Evolutionary conservation across 1,284 basidiomycete genomes (phyloP).

Genomic region (Microbotryum saponariae): DNA sequence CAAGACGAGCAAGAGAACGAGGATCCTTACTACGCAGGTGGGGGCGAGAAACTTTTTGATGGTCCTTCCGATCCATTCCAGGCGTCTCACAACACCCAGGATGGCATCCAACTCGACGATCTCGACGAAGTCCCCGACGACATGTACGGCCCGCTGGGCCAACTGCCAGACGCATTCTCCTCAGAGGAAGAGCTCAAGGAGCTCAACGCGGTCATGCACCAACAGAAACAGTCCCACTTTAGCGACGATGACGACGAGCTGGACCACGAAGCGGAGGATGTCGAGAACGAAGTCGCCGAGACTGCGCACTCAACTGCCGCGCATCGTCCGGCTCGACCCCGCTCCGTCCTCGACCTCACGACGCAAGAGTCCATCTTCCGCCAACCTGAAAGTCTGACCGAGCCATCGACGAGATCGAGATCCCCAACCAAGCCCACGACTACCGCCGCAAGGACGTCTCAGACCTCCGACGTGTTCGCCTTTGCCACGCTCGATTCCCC

Average conservation of each 20-base stretch:
- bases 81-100: not conserved
- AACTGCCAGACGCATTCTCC: not conserved
- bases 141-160: conserved; percentile 1
- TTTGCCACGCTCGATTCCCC: conserved; percentile 25
- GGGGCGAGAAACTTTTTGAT: conserved; percentile 5
- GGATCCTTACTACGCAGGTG: conserved; percentile 9
- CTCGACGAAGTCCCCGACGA: conserved; percentile 35
- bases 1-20: not conserved
- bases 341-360: conserved; percentile 1
- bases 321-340: not conserved
- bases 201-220: conserved; percentile 22
- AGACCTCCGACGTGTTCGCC: conserved; percentile 12
- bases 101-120: conserved; percentile 33
- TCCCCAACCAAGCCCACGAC: too few relatives aligned
- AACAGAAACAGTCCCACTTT: conserved; percentile 13
- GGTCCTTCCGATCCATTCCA: not conserved
- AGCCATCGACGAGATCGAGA: too few relatives aligned
- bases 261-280: not conserved
- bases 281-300: not conserved
- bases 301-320: not conserved
- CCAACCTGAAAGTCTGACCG: too few relatives aligned
- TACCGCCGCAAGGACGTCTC: too few relatives aligned
- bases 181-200: conserved; percentile 19
- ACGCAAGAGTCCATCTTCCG: too few relatives aligned
- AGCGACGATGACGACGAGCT: conserved; percentile 22